phyloP scores from a whole-genome alignment of 1,284 basidiomycete genomes.

The Filobasidium uniguttulatum region DNA sequence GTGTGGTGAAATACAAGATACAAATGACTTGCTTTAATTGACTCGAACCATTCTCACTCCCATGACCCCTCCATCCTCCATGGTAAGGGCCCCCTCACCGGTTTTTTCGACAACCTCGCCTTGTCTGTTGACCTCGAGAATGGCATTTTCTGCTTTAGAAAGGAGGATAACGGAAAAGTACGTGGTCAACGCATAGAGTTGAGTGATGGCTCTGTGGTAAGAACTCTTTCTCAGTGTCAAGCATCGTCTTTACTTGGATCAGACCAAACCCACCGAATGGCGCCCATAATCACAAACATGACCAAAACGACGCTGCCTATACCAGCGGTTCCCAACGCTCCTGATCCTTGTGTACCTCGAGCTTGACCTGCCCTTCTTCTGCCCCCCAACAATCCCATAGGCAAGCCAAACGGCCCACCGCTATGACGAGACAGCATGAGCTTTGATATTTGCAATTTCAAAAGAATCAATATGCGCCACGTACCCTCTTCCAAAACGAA shows the following conservation, averaged over 20 bases:
- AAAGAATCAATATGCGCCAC: too few relatives aligned
- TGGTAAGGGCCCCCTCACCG: neutral
- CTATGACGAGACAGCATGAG: neutral
- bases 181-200: conserved; percentile 11
- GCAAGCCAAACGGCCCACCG: conserved; percentile 10
- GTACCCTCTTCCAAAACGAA: conserved; percentile 18
- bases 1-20: too few relatives aligned
- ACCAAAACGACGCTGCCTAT: conserved; percentile 12
- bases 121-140: conserved; percentile 14
- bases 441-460: too few relatives aligned
- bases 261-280: conserved; percentile 7
- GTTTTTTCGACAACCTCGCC: conserved; percentile 12
- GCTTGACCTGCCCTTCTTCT: neutral
- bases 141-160: conserved; percentile 15
- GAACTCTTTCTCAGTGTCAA: neutral
- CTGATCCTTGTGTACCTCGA: neutral
- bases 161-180: conserved; percentile 11
- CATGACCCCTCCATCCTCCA: neutral
- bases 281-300: conserved; percentile 13
- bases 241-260: too few relatives aligned
- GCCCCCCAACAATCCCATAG: conserved; percentile 6
- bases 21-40: too few relatives aligned
- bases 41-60: neutral
- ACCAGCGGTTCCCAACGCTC: conserved; percentile 2
- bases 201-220: conserved; percentile 7